Evolutionary conservation across 1,139 yeast genomes (phyloP).

Genomic region (Eremothecium cymbalariae): DNA sequence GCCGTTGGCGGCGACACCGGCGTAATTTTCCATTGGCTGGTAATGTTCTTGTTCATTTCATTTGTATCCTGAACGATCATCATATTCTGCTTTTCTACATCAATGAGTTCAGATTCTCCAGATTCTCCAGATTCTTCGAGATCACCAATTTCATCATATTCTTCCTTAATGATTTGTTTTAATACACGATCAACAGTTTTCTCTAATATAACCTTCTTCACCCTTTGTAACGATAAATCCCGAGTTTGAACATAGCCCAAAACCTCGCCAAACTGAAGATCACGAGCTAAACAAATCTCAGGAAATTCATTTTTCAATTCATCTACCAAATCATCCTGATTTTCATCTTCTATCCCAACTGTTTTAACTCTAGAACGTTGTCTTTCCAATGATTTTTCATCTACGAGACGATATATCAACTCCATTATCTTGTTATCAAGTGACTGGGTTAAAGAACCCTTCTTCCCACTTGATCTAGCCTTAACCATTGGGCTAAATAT

Average conservation of each 20-base stretch:
- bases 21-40: conserved; percentile 52
- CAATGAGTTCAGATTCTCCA: conserved; percentile 22
- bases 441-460: conserved; percentile 24
- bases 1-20: not conserved
- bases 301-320: conserved; percentile 29
- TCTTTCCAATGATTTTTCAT: conserved; percentile 43
- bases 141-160: conserved; percentile 40
- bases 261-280: conserved; percentile 45
- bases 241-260: conserved; percentile 48
- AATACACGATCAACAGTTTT: conserved; percentile 51
- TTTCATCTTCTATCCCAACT: conserved; percentile 19
- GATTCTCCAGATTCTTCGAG: conserved; percentile 26
- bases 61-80: conserved; percentile 59
- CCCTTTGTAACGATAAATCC: conserved; percentile 58
- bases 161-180: conserved; percentile 34
- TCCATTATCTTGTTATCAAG: conserved; percentile 46
- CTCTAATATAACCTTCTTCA: conserved; percentile 52
- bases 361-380: conserved; percentile 25
- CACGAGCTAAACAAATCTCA: conserved; percentile 50
- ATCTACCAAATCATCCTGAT: conserved; percentile 40
- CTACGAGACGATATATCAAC: conserved; percentile 44
- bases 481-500: conserved; percentile 29
- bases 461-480: conserved; percentile 15
- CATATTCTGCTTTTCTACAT: conserved; percentile 36
- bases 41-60: conserved; percentile 67